These are phyloP conservation scores for Spergularia bocconei DNA, from an alignment of 148 eudicot species.

Conservation along the genomic window DNA sequence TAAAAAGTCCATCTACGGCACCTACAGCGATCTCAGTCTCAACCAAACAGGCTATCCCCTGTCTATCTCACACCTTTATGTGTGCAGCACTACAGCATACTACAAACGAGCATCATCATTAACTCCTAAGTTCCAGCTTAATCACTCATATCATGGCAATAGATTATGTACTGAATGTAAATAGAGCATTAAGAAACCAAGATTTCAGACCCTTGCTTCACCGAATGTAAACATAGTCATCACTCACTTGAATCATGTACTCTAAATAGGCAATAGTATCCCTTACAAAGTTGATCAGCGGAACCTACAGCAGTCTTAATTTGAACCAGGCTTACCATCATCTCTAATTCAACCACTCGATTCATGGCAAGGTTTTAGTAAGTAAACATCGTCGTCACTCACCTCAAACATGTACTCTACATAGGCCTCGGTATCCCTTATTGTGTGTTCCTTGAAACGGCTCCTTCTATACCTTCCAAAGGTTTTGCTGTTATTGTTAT, in stretches of 20 bases:
- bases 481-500: conserved; percentile 17
- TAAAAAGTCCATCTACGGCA: too few species aligned
- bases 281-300: conserved; percentile 12
- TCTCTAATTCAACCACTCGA: background rate
- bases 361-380: background rate
- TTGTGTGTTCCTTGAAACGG: conserved; percentile 34
- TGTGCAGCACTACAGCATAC: background rate
- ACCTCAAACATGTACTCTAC: conserved; percentile 34
- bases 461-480: conserved; percentile 37
- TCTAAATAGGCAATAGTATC: conserved; percentile 45
- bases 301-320: too few species aligned
- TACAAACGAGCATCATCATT: background rate
- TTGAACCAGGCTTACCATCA: background rate
- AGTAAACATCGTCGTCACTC: too few species aligned
- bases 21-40: too few species aligned
- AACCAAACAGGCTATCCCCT: background rate
- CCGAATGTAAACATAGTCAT: background rate
- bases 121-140: background rate
- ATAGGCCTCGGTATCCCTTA: conserved; percentile 43
- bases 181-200: background rate
- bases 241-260: conserved; percentile 42
- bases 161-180: background rate
- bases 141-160: background rate
- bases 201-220: background rate
- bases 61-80: background rate